Evolutionary conservation across 1,139 yeast species (phyloP).

Genomic region (Torulaspora pretoriensis): DNA sequence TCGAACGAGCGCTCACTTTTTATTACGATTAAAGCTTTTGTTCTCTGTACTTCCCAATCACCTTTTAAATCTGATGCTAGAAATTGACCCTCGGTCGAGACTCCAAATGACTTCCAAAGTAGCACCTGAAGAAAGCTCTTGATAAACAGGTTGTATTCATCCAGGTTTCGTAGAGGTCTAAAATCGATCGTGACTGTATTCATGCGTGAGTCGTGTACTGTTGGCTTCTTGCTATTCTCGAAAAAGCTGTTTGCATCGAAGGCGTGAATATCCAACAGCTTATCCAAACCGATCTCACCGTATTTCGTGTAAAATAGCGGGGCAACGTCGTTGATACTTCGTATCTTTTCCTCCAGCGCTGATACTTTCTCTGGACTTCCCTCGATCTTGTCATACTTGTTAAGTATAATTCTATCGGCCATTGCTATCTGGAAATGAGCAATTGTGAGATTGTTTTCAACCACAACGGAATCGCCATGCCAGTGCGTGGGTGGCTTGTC

Average conservation of each 20-base stretch:
- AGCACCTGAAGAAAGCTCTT: conserved; percentile 28
- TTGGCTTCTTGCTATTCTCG: conserved; percentile 28
- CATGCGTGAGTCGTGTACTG: conserved; percentile 55
- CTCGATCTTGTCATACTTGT: conserved; percentile 62
- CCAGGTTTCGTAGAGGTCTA: conserved; percentile 21
- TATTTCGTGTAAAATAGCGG: conserved; percentile 63
- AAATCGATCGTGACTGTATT: conserved; percentile 31
- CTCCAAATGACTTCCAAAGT: conserved; percentile 37
- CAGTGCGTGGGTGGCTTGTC: conserved; percentile 59
- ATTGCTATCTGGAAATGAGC: conserved; percentile 88
- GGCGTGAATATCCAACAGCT: conserved; percentile 74
- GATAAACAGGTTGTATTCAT: conserved; percentile 22
- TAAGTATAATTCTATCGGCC: conserved; percentile 76
- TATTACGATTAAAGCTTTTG: conserved; percentile 66
- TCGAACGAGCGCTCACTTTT: conserved; percentile 23
- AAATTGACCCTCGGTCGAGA: conserved; percentile 11
- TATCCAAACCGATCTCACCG: conserved; percentile 63
- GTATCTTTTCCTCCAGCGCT: conserved; percentile 41
- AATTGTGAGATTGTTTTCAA: conserved; percentile 58
- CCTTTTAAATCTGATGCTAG: conserved; percentile 5
- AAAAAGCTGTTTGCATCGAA: conserved; percentile 51
- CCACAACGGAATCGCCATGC: conserved; percentile 44
- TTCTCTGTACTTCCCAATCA: conserved; percentile 65
- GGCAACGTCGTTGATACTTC: conserved; percentile 61
- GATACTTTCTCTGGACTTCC: conserved; percentile 29